These are phyloP conservation scores for Lyophyllum semitale DNA, from an alignment of 768 basidiomycete genomes.

Conservation along the genomic window DNA sequence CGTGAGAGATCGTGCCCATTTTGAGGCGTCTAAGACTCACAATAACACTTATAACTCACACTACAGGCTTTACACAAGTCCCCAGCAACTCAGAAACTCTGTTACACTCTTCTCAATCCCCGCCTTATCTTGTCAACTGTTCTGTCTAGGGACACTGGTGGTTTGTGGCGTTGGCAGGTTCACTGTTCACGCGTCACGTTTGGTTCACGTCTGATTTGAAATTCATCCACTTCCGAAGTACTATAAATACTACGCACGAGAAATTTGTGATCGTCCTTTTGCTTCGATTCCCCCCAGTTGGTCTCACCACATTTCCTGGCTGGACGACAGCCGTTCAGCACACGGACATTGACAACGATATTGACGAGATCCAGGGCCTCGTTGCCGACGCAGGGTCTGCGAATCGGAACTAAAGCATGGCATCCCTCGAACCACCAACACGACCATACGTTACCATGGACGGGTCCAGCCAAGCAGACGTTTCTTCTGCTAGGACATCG, in stretches of 20 bases:
- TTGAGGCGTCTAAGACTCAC: too few species aligned
- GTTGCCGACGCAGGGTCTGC: not conserved
- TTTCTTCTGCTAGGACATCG: conserved; percentile 19
- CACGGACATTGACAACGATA: not conserved
- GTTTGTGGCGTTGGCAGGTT: conserved; percentile 12
- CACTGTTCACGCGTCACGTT: too few species aligned
- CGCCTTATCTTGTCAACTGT: not conserved
- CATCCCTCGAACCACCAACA: conserved; percentile 19
- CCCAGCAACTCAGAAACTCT: not conserved
- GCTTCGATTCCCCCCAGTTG: conserved; percentile 9
- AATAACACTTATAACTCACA: too few species aligned
- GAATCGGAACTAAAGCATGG: conserved; percentile 9
- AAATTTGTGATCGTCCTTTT: conserved; percentile 8
- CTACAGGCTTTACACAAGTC: not conserved
- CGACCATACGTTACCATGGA: conserved; percentile 11
- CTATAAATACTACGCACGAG: conserved; percentile 19
- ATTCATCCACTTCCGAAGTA: conserved; percentile 13
- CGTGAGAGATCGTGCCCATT: too few species aligned
- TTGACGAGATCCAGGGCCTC: not conserved
- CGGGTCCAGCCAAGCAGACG: not conserved
- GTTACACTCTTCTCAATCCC: too few species aligned
- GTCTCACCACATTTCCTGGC: not conserved
- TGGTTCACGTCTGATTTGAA: too few species aligned
- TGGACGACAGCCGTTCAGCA: not conserved
- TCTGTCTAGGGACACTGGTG: not conserved